phyloP scores from a whole-genome alignment of 495 filamentous ascomycete species.

The Daldinia caldariorum region DNA sequence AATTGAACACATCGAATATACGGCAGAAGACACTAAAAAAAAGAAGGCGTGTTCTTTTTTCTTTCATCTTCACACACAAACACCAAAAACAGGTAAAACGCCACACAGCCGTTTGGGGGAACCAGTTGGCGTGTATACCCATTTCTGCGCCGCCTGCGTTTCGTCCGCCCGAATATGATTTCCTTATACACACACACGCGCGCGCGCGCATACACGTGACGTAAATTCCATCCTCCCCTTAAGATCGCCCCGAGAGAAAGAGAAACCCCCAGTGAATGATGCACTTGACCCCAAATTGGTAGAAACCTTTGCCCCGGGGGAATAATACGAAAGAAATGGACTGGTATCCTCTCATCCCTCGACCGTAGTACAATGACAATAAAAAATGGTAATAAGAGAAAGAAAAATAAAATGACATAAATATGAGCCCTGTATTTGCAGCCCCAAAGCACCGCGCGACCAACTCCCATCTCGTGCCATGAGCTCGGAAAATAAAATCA shows the following conservation, averaged over 20 bases:
- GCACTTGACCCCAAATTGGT: conserved; percentile 30
- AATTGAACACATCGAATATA: conserved; percentile 43
- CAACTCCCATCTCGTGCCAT: conserved; percentile 50
- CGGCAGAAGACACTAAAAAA: conserved; percentile 30
- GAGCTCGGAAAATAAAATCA: conserved; percentile 45
- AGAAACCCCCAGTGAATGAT: conserved; percentile 23
- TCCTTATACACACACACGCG: conserved; percentile 42
- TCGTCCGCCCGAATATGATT: conserved; percentile 33
- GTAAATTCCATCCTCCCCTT: conserved; percentile 15
- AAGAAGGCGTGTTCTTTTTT: conserved; percentile 19
- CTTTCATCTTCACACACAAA: conserved; percentile 29
- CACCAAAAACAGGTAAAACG: conserved; percentile 30
- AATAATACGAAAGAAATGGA: conserved; percentile 41
- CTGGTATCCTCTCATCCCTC: conserved; percentile 32
- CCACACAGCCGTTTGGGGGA: conserved; percentile 26
- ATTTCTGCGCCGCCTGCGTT: conserved; percentile 30
- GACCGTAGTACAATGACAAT: conserved; percentile 41
- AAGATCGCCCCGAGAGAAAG: conserved; percentile 21
- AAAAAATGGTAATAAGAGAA: conserved; percentile 16
- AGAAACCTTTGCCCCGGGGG: conserved; percentile 39
- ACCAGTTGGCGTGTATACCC: conserved; percentile 21
- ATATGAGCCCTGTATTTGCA: conserved; percentile 52
- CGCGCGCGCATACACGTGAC: not conserved
- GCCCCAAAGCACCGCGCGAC: conserved; percentile 47
- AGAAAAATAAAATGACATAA: conserved; percentile 36